These are phyloP conservation scores for Spatholobus suberectus DNA, from an alignment of 306 rosid genomes.

Conservation along the genomic window DNA sequence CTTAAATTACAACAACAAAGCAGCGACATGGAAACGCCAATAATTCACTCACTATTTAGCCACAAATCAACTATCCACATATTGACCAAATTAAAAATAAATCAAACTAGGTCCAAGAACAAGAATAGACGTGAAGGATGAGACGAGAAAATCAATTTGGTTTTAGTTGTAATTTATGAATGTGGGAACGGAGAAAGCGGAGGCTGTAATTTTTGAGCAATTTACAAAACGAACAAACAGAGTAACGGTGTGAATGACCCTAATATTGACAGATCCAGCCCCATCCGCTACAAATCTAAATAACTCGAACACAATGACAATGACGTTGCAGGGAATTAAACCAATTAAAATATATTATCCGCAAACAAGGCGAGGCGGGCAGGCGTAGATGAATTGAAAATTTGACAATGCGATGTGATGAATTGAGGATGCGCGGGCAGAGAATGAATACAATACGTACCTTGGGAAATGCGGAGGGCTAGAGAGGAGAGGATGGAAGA, in stretches of 20 bases:
- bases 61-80: background rate
- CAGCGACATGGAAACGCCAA: background rate
- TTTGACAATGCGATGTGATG: background rate
- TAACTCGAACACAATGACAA: background rate
- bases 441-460: background rate
- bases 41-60: background rate
- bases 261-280: slow-evolving; percentile 16
- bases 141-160: too few species aligned
- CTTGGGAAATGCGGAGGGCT: slow-evolving; percentile 3
- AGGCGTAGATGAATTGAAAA: background rate
- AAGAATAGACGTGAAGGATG: too few species aligned
- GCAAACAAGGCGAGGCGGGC: background rate
- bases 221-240: background rate
- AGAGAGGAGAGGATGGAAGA: background rate
- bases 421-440: background rate
- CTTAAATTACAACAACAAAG: background rate
- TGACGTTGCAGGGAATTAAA: background rate
- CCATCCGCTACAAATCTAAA: background rate
- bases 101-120: background rate
- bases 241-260: background rate
- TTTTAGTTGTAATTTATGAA: background rate
- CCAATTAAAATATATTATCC: background rate
- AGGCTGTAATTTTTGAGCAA: background rate
- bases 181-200: background rate
- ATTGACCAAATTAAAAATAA: too few species aligned